Evolutionary conservation across 306 rosid genomes (phyloP).

Genomic region (Gynostemma pentaphyllum): DNA sequence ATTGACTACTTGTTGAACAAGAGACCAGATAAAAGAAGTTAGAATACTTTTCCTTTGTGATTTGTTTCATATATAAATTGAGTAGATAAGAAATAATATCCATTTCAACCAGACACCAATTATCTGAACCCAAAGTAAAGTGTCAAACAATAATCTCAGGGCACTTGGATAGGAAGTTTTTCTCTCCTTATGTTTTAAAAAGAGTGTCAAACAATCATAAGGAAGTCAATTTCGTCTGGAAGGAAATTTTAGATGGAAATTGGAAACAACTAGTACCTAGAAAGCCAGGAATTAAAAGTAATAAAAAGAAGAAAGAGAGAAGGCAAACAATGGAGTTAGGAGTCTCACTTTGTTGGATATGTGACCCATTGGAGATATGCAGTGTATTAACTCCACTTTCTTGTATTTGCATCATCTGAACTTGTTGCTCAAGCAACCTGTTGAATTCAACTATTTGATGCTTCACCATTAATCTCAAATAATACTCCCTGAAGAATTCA

Average conservation of each 20-base stretch:
- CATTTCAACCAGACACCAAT: not conserved
- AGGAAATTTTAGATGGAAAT: not conserved
- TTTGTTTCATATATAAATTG: not conserved
- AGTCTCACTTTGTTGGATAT: constrained; percentile 40
- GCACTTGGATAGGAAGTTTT: not conserved
- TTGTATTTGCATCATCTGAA: constrained; percentile 43
- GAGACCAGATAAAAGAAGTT: not conserved
- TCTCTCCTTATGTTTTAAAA: not conserved
- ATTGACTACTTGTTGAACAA: not conserved
- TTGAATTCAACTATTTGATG: constrained; percentile 73
- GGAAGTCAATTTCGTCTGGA: not conserved
- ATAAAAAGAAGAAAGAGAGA: not conserved
- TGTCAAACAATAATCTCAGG: not conserved
- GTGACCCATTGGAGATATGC: constrained; percentile 59
- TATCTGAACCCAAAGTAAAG: not conserved
- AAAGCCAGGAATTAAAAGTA: not conserved
- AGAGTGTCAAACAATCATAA: not conserved
- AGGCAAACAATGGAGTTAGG: not conserved
- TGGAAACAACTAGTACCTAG: not conserved
- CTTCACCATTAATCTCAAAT: constrained; percentile 72
- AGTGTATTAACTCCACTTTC: constrained; percentile 39
- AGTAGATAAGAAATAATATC: not conserved
- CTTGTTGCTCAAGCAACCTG: constrained; percentile 72
- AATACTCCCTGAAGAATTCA: constrained; percentile 81
- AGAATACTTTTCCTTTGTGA: not conserved